Evolutionary conservation across 2,329 filamentous ascomycete genomes (phyloP).

Genomic region (Claviceps digitariae): DNA sequence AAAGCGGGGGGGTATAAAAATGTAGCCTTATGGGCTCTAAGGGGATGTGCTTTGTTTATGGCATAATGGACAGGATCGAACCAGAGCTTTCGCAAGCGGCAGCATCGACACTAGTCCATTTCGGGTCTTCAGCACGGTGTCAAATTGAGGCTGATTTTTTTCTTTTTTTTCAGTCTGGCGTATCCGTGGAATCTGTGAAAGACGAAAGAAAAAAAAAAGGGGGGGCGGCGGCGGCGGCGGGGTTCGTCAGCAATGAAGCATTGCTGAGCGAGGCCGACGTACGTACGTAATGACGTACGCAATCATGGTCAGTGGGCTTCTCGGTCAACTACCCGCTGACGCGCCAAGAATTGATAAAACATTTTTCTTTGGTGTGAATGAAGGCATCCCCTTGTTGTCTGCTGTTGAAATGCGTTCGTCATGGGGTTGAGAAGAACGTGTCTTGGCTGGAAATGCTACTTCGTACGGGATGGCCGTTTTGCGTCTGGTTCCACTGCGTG

Average conservation of each 20-base stretch:
- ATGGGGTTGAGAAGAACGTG: background rate
- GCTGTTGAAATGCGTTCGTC: background rate
- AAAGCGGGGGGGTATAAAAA: too few relatives aligned
- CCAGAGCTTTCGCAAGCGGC: background rate
- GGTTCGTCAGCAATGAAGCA: conserved; percentile 1
- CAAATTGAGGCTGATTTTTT: background rate
- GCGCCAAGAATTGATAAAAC: background rate
- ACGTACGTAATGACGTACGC: conserved; percentile 1
- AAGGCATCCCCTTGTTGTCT: background rate
- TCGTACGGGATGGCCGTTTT: background rate
- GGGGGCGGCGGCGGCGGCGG: too few relatives aligned
- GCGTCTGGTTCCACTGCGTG: background rate
- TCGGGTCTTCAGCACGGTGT: background rate
- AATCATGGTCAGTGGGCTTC: background rate
- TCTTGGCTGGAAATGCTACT: background rate
- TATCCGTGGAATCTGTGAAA: background rate
- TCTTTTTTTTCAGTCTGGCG: background rate
- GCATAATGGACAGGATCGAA: background rate
- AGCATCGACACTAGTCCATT: background rate
- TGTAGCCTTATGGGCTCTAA: too few relatives aligned
- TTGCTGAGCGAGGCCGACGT: conserved; percentile 1
- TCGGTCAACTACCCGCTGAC: background rate
- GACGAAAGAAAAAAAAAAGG: background rate
- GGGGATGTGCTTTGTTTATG: background rate
- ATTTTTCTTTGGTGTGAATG: background rate